Evolutionary conservation across 768 basidiomycete genomes (phyloP), one percentile per base, ranked within the genome.

Genomic region (Amanita subjunquillea): DNA sequence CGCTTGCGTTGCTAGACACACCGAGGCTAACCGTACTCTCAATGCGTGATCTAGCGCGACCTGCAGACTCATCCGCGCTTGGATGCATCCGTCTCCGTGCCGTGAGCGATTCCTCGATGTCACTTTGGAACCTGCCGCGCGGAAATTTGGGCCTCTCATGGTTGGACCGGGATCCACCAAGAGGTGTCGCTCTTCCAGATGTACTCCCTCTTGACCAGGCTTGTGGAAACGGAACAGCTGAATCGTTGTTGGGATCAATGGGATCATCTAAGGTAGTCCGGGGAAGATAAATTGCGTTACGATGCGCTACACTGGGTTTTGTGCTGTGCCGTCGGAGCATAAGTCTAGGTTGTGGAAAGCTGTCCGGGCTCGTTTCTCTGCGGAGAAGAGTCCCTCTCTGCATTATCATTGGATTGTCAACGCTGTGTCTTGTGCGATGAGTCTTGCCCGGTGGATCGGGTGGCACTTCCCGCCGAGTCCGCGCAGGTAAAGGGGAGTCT

Each of bases 111-210:
- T 80, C 80, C 58, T 85, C 85, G 50, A 85, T 68, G 58, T 89
- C 87, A 60, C 82, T 87, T 62, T 85, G 82, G 69, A 87, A 85
- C 30, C 86, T 78, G 15, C 81, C 79, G 20, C 87, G 77, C 39
- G 72, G 74, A 23, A 65, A 59, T 13, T 75, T 71, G 23, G 69
- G 72, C 50, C 65, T 68, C 40, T 76, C 71, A 50, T 59, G 55
- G 22, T 56, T 57, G 51, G 55, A 57, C 8, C 62, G 62, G 6
- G 64, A 63, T n/a, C 65, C 67, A 44, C 66, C 65, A 29, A 62
- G 69, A 38, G 71, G 64, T 12, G 53, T 49, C 17, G 47, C 54
- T 48, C 75, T 67, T n/a, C 61, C 58, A 47, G 64, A 61, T 29
- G 60, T 65, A 51, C 72, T 68, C 50, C 83, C 84, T 13, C 69